These are phyloP conservation scores for Geranomyces variabilis DNA, from an alignment of 192 early-diverging fungal genomes.

Conservation along the genomic window DNA sequence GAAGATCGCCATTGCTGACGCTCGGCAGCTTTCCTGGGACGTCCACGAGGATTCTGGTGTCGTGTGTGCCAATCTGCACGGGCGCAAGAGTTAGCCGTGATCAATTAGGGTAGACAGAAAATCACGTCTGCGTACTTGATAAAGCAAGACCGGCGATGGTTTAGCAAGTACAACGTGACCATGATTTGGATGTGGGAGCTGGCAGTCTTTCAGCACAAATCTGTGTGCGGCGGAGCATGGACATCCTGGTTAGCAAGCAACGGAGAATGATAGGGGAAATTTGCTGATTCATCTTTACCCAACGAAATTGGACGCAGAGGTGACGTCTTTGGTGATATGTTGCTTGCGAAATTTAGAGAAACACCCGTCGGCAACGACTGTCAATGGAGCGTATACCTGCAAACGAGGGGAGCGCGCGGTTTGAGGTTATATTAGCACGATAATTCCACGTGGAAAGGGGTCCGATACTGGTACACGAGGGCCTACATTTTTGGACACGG, in stretches of 20 bases:
- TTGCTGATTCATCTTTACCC: constrained; percentile 51
- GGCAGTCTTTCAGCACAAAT: constrained; percentile 69
- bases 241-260: constrained; percentile 2
- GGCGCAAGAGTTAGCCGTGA: too few species aligned
- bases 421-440: too few species aligned
- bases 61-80: constrained; percentile 70
- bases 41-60: constrained; percentile 90
- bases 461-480: neutral
- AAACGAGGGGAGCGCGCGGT: too few species aligned
- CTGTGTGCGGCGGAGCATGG: constrained; percentile 36
- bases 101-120: too few species aligned
- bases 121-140: constrained; percentile 69
- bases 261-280: neutral
- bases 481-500: constrained; percentile 14
- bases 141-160: constrained; percentile 85
- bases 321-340: constrained; percentile 55
- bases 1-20: constrained; percentile 61
- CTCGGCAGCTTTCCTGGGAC: constrained; percentile 88
- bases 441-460: too few species aligned
- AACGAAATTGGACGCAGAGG: constrained; percentile 69
- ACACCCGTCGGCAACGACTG: constrained; percentile 91
- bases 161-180: constrained; percentile 91
- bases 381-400: constrained; percentile 73
- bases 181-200: constrained; percentile 79
- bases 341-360: constrained; percentile 92